Base-by-base conservation (phyloP, 2,329 filamentous ascomycete species). In the Dichotomopilus funicola region DNA sequence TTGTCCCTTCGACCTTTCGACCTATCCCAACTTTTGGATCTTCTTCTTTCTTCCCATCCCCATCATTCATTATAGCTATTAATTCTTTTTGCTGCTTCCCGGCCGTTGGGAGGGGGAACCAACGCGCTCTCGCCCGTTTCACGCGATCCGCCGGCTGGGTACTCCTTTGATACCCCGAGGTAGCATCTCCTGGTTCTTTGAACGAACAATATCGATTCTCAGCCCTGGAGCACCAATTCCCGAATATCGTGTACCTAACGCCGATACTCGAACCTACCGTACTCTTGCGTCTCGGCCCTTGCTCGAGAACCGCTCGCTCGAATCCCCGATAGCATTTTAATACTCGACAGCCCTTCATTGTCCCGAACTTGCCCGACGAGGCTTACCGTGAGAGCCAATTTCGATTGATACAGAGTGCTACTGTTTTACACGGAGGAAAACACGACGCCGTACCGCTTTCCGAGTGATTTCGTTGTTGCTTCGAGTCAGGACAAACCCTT, bases 61-160 rank as follows among this genome's bases (percentile, higher is more conserved):
- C 49, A 53, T 59, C 58, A 8, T 61, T 64, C 60, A 55, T 57
- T 59, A 45, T 61, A 60, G 55, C 57, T 62, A 61, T 50, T 59
- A 57, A 57, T 59, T 57, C 44, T 41, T 57, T 51, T 27, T 27
- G 19, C 19, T 27, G 19, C 19, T 27, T 27, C 19, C 19, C 19
- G 19, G 57, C 44, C 52, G 54, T 54, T 51, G 34, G 33, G 11
- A n/a, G 41, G 31, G 19, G 38, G 50, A 43, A 35, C 44, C 36
- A 31, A 31, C 34, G 42, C 50, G 45, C 31, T 13, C 27, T 19
- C 45, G 47, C 27, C 48, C 40, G 40, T 42, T 50, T 19, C 38
- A 52, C 52, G 47, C 54, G 54, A 59, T n/a, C 48, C 43, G 36
- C 47, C 54, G 43, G 19, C 19, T 27, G 19, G 19, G 19, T 27